Conservation (phyloP, 139 green algal species). For the Chlorokybus atmophyticus region DNA sequence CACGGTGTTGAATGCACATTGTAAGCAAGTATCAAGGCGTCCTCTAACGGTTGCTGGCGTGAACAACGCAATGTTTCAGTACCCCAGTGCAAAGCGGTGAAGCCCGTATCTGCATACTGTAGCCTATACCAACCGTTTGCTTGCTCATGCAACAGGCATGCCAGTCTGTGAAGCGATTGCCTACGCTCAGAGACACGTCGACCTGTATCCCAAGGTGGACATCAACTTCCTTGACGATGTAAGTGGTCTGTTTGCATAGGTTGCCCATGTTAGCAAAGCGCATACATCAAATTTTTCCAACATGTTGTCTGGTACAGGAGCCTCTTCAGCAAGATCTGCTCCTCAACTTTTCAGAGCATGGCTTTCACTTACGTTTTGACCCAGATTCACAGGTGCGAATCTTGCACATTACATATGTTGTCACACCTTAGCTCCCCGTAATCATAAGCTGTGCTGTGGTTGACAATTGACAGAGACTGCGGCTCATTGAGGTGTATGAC, state of each 20-base stretch:
- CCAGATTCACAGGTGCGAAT: conserved; percentile 22
- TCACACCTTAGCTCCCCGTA: not conserved
- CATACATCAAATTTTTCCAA: not conserved
- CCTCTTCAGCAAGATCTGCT: conserved; percentile 24
- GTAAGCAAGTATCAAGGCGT: too few relatives aligned
- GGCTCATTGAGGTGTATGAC: conserved; percentile 41
- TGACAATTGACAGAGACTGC: conserved; percentile 22
- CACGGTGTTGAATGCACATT: too few relatives aligned
- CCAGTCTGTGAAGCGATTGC: conserved; percentile 14
- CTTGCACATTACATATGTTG: not conserved
- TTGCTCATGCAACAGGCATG: conserved; percentile 14
- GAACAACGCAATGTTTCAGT: too few relatives aligned
- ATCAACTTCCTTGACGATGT: conserved; percentile 21
- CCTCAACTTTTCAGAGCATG: conserved; percentile 35
- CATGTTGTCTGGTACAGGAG: conserved; percentile 13
- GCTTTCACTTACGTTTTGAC: conserved; percentile 42
- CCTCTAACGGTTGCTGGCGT: too few relatives aligned
- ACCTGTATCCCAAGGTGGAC: conserved; percentile 6
- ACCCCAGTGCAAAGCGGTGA: too few relatives aligned
- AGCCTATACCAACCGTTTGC: too few relatives aligned
- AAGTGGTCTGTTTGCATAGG: not conserved
- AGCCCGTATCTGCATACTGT: too few relatives aligned
- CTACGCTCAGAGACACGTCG: conserved; percentile 3
- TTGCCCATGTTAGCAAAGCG: not conserved
- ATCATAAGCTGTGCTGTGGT: not conserved